A percentile compares a stretch with the other conserved stretches of the same genome.
These are phyloP conservation scores for Cadophora sp. DNA, from an alignment of 2,329 filamentous ascomycete species.

Conservation along the genomic window DNA sequence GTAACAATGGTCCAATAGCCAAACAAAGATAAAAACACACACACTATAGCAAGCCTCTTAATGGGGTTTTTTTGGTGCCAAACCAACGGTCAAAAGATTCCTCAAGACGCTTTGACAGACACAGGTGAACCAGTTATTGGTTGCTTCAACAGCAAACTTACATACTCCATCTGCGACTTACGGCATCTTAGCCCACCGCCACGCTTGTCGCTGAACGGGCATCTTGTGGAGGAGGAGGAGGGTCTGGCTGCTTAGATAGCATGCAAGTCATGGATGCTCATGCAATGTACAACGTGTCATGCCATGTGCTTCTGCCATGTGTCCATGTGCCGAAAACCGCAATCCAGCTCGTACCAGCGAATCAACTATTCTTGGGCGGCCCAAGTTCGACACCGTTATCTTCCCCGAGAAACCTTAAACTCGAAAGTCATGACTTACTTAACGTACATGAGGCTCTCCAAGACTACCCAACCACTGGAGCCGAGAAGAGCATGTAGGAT, in stretches of 20 bases:
- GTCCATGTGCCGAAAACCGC: not conserved
- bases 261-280: constrained; percentile 3
- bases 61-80: not conserved
- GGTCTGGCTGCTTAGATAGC: not conserved
- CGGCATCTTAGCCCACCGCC: not conserved
- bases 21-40: not conserved
- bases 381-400: not conserved
- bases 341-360: not conserved
- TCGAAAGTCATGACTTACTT: constrained; percentile 1
- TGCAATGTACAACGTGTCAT: not conserved
- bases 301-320: constrained; percentile 3
- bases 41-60: not conserved
- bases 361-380: not conserved
- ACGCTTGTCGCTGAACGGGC: not conserved
- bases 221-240: not conserved
- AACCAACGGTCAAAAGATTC: not conserved
- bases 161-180: not conserved
- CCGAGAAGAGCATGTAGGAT: not conserved
- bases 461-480: not conserved
- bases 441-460: not conserved
- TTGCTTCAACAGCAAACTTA: not conserved
- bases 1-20: not conserved
- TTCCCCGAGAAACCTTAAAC: not conserved
- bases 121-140: not conserved
- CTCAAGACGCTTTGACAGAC: not conserved